A percentile compares a stretch with the other conserved stretches of the same genome.
These are phyloP conservation scores for Oryza brachyantha DNA, from an alignment of 176 grass and related monocot species.

Conservation along the genomic window DNA sequence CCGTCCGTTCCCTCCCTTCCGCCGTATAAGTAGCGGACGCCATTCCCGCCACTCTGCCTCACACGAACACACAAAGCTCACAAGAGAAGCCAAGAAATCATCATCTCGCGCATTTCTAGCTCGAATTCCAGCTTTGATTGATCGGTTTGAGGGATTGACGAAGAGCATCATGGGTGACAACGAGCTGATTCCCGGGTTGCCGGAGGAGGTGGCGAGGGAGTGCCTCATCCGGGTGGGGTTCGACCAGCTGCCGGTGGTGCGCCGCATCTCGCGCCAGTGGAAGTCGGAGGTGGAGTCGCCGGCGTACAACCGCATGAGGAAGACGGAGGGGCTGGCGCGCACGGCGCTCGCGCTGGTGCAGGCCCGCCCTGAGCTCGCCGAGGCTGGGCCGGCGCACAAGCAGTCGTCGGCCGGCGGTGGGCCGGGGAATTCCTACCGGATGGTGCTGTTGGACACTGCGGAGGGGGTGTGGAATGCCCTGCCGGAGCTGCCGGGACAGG, in stretches of 20 bases:
- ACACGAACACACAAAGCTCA: background rate
- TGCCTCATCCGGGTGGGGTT: slow-evolving; percentile 80
- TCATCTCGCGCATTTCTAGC: background rate
- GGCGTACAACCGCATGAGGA: slow-evolving; percentile 42
- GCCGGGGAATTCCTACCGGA: slow-evolving; percentile 41
- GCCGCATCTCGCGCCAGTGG: slow-evolving; percentile 74
- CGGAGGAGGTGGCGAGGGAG: slow-evolving; percentile 85
- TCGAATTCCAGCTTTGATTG: background rate
- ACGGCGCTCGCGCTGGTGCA: slow-evolving; percentile 42
- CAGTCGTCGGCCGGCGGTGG: slow-evolving; percentile 4
- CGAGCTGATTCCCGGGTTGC: slow-evolving; percentile 74
- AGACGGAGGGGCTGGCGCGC: slow-evolving; percentile 32
- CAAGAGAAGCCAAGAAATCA: background rate
- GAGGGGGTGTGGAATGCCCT: slow-evolving; percentile 46
- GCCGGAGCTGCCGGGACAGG: slow-evolving; percentile 31
- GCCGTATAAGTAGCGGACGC: slow-evolving; percentile 24
- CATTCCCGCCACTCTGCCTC: slow-evolving; percentile 11
- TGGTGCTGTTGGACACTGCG: slow-evolving; percentile 47
- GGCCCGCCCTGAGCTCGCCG: slow-evolving; percentile 5
- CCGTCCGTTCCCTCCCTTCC: background rate
- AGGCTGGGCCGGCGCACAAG: slow-evolving; percentile 1
- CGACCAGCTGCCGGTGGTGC: slow-evolving; percentile 55
- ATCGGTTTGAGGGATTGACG: background rate
- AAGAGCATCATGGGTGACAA: slow-evolving; percentile 14
- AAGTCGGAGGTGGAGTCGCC: slow-evolving; percentile 68